Percentiles rank a stretch among this genome's conserved stretches.
phyloP scores from a whole-genome alignment of 2,329 filamentous ascomycete genomes.

The Fusarium kyushuense region DNA sequence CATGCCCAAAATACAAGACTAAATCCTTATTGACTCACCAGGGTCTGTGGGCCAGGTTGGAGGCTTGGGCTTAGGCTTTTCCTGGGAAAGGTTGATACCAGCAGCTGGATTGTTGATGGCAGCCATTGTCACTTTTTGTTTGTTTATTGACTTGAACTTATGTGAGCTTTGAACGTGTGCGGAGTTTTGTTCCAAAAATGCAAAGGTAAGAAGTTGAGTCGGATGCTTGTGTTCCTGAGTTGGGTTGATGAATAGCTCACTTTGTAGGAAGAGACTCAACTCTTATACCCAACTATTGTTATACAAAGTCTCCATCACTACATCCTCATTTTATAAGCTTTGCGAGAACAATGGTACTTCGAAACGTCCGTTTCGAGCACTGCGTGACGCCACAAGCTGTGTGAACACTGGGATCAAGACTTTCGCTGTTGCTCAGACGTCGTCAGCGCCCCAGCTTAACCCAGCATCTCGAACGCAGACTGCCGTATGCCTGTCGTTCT shows the following conservation, averaged over 20 bases:
- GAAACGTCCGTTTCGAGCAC: not conserved
- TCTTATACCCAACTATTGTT: slow-evolving; percentile 23
- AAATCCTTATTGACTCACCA: slow-evolving; percentile 5
- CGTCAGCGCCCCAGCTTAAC: slow-evolving; percentile 24
- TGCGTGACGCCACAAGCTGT: slow-evolving; percentile 27
- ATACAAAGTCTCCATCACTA: not conserved
- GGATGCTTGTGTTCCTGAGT: not conserved
- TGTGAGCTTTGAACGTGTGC: not conserved
- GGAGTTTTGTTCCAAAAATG: not conserved
- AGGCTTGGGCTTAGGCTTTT: slow-evolving; percentile 27
- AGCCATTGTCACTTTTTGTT: slow-evolving; percentile 23
- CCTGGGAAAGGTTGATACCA: slow-evolving; percentile 9
- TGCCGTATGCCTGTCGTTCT: slow-evolving; percentile 5
- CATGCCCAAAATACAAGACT: not conserved
- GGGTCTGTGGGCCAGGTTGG: slow-evolving; percentile 31
- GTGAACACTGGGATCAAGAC: slow-evolving; percentile 14
- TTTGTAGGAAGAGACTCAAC: not conserved
- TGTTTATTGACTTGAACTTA: not conserved
- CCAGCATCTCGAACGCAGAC: slow-evolving; percentile 15
- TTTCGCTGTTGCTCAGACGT: slow-evolving; percentile 33
- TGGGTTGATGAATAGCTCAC: slow-evolving; percentile 1
- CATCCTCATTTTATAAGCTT: not conserved
- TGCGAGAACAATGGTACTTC: not conserved
- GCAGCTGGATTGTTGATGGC: slow-evolving; percentile 1
- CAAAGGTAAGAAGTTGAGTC: not conserved